Percentiles rank a stretch among this genome's conserved stretches.
These are phyloP conservation scores for Microdochium nivale DNA, from an alignment of 2,329 filamentous ascomycete genomes.

Conservation along the genomic window DNA sequence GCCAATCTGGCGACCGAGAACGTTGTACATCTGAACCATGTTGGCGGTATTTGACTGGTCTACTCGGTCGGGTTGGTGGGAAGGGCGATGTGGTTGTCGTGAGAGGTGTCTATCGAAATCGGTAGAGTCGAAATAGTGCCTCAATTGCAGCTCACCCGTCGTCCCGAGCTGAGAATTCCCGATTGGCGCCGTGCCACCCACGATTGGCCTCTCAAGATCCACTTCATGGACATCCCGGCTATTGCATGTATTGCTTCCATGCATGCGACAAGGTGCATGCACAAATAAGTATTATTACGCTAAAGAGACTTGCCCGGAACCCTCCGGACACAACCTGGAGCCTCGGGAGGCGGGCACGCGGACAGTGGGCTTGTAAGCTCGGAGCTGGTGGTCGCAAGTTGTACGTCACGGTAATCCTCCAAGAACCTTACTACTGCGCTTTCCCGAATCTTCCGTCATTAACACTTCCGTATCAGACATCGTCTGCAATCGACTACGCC, in stretches of 20 bases:
- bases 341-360: too few relatives aligned
- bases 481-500: not conserved
- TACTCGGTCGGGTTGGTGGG: constrained; percentile 14
- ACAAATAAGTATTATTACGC: too few relatives aligned
- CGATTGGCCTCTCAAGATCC: not conserved
- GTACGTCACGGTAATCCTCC: too few relatives aligned
- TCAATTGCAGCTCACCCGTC: not conserved
- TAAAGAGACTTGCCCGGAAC: too few relatives aligned
- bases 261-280: not conserved
- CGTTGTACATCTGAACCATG: constrained; percentile 43
- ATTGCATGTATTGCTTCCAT: not conserved
- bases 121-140: not conserved
- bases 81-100: constrained; percentile 15
- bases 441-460: too few relatives aligned
- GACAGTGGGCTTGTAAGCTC: too few relatives aligned
- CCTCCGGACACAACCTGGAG: too few relatives aligned
- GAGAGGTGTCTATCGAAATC: constrained; percentile 9
- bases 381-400: too few relatives aligned
- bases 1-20: constrained; percentile 51
- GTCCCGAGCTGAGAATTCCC: not conserved
- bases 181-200: not conserved
- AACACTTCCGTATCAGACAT: too few relatives aligned
- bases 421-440: too few relatives aligned
- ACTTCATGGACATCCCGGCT: not conserved
- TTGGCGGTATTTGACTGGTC: constrained; percentile 22